phyloP scores from a whole-genome alignment of 805 yeast genomes.

The Starmerella khaoyaiensis region DNA sequence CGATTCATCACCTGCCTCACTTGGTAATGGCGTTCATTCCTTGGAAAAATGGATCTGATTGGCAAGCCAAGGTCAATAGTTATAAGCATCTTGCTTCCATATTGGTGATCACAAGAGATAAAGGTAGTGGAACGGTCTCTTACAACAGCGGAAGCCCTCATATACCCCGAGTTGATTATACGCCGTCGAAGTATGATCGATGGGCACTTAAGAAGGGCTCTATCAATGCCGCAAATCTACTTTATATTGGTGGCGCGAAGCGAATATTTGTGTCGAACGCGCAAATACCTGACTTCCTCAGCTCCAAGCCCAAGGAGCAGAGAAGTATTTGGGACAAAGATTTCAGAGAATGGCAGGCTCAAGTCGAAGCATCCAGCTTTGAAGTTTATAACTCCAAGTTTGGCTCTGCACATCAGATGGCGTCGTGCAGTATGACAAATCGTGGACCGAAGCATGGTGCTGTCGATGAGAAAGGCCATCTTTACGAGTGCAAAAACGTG shows the following conservation, averaged over 20 bases:
- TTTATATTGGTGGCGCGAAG: slow-evolving; percentile 38
- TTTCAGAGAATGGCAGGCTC: slow-evolving; percentile 27
- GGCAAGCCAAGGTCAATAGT: slow-evolving; percentile 28
- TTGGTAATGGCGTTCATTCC: slow-evolving; percentile 33
- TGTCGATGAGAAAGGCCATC: slow-evolving; percentile 33
- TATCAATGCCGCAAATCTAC: slow-evolving; percentile 33
- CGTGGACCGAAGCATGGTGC: slow-evolving; percentile 36
- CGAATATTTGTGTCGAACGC: slow-evolving; percentile 28
- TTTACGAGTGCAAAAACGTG: slow-evolving; percentile 38
- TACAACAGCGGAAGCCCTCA: slow-evolving; percentile 29
- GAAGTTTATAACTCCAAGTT: slow-evolving; percentile 26
- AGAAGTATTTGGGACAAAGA: slow-evolving; percentile 35
- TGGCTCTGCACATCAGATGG: slow-evolving; percentile 46
- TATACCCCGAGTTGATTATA: slow-evolving; percentile 30
- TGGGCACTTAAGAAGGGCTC: slow-evolving; percentile 31
- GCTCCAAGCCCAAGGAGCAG: slow-evolving; percentile 24
- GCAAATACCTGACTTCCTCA: slow-evolving; percentile 31
- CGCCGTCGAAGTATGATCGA: slow-evolving; percentile 33
- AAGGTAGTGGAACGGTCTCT: slow-evolving; percentile 26
- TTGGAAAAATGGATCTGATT: slow-evolving; percentile 31
- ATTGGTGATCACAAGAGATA: slow-evolving; percentile 38
- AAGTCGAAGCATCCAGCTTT: slow-evolving; percentile 19
- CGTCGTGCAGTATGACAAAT: slow-evolving; percentile 35
- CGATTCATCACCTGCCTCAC: slow-evolving; percentile 36
- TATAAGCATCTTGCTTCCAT: slow-evolving; percentile 32